These are phyloP conservation scores for Limtongia smithiae DNA, from an alignment of 805 yeast species.

Conservation along the genomic window DNA sequence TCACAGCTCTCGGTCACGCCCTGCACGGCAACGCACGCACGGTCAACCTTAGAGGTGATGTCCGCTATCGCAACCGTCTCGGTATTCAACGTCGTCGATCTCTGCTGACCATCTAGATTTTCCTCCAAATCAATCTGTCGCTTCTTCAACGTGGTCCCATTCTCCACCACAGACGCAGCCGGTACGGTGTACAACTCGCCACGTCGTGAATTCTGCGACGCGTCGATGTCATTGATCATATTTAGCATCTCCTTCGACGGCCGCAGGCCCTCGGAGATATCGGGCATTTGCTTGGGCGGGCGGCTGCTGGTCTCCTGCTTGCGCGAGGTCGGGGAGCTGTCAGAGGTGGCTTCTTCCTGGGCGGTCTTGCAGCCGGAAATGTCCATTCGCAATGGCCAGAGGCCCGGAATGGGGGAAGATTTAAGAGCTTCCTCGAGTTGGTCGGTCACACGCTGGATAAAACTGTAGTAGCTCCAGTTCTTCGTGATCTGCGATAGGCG, in stretches of 20 bases:
- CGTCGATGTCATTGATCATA: too few relatives aligned
- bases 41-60: not conserved
- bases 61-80: not conserved
- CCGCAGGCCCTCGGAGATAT: not conserved
- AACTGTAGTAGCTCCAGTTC: conserved; percentile 49
- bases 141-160: not conserved
- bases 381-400: conserved; percentile 47
- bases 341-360: conserved; percentile 19
- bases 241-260: conserved; percentile 7
- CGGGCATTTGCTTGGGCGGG: not conserved
- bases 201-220: too few relatives aligned
- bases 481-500: conserved; percentile 51
- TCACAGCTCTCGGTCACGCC: conserved; percentile 9
- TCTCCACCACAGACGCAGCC: too few relatives aligned
- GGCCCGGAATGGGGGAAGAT: conserved; percentile 40
- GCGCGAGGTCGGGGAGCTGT: not conserved
- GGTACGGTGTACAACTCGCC: too few relatives aligned
- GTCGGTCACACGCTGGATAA: conserved; percentile 44
- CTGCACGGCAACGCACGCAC: conserved; percentile 11
- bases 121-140: not conserved
- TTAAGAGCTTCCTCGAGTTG: conserved; percentile 38
- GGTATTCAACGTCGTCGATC: not conserved
- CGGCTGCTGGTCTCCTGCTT: not conserved
- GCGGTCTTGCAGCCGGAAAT: conserved; percentile 50
- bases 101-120: conserved; percentile 2